Evolutionary conservation across 345 rosid species (phyloP).

Genomic region (Aquilaria yunnanensis): DNA sequence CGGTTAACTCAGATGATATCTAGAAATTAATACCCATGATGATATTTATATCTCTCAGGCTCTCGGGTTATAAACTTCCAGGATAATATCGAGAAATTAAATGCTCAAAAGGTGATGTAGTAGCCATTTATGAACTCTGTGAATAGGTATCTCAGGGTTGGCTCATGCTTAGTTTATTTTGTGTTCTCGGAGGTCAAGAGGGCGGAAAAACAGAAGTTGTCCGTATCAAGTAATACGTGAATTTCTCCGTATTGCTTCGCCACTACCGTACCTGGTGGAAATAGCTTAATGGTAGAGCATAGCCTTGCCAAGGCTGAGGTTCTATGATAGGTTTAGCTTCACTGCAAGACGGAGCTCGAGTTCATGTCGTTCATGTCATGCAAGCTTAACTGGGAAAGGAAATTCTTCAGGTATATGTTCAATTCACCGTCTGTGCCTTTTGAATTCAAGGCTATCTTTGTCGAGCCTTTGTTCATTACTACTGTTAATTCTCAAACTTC

Average conservation of each 20-base stretch:
- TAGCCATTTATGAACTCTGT: constrained; percentile 9
- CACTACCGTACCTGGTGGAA: too few species aligned
- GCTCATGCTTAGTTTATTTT: neutral
- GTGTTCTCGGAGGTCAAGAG: too few species aligned
- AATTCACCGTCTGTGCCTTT: neutral
- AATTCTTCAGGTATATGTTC: constrained; percentile 60
- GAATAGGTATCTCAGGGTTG: neutral
- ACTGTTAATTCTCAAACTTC: too few species aligned
- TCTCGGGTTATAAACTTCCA: constrained; percentile 8
- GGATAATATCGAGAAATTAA: constrained; percentile 66
- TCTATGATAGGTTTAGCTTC: constrained; percentile 68
- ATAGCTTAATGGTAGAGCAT: too few species aligned
- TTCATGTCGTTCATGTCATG: constrained; percentile 67
- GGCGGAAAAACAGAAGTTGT: too few species aligned
- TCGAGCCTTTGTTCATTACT: too few species aligned
- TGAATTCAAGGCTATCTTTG: too few species aligned
- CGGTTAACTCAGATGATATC: too few species aligned
- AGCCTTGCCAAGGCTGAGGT: neutral
- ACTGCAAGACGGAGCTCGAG: constrained; percentile 82
- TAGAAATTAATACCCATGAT: too few species aligned
- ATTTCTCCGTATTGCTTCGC: too few species aligned
- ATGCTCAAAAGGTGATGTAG: constrained; percentile 66
- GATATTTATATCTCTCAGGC: too few species aligned
- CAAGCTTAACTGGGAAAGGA: constrained; percentile 71
- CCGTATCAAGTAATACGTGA: too few species aligned